Conservation (phyloP, 768 basidiomycete species). For the Coprinellus aureogranulatus region DNA sequence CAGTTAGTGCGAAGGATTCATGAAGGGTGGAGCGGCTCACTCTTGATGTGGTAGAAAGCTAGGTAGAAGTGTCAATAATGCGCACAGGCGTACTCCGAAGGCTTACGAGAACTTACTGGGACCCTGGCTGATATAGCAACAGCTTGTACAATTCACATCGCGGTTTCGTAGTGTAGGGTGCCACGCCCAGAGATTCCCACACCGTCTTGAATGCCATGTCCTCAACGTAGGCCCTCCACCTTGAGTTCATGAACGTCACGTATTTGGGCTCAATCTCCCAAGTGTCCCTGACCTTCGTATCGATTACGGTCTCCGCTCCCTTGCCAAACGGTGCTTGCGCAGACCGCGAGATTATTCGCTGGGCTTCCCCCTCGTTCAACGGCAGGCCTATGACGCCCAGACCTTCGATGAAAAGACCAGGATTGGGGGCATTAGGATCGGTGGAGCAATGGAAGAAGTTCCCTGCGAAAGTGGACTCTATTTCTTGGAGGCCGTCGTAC, state of each 20-base stretch:
- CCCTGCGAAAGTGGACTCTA: not conserved
- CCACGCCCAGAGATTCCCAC: constrained; percentile 32
- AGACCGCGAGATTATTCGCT: not conserved
- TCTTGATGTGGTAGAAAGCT: constrained; percentile 44
- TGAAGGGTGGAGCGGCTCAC: constrained; percentile 21
- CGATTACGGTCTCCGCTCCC: not conserved
- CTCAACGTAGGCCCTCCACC: constrained; percentile 34
- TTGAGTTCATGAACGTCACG: constrained; percentile 38
- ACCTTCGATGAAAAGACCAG: constrained; percentile 1
- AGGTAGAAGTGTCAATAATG: constrained; percentile 1
- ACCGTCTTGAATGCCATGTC: constrained; percentile 23
- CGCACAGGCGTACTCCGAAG: not conserved
- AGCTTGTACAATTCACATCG: constrained; percentile 39
- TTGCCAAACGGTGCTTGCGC: not conserved
- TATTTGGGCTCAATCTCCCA: constrained; percentile 44
- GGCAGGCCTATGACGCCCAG: constrained; percentile 1
- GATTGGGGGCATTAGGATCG: not conserved
- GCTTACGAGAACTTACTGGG: constrained; percentile 33
- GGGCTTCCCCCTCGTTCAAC: not conserved
- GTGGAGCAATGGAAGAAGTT: not conserved
- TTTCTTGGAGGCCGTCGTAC: not conserved
- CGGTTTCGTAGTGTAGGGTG: constrained; percentile 9
- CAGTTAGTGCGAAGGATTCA: not conserved
- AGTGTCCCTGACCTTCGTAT: constrained; percentile 28
- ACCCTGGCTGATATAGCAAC: constrained; percentile 41